These are phyloP conservation scores for Fusarium floridanum DNA, from an alignment of 2,329 filamentous ascomycete species.

Conservation along the genomic window DNA sequence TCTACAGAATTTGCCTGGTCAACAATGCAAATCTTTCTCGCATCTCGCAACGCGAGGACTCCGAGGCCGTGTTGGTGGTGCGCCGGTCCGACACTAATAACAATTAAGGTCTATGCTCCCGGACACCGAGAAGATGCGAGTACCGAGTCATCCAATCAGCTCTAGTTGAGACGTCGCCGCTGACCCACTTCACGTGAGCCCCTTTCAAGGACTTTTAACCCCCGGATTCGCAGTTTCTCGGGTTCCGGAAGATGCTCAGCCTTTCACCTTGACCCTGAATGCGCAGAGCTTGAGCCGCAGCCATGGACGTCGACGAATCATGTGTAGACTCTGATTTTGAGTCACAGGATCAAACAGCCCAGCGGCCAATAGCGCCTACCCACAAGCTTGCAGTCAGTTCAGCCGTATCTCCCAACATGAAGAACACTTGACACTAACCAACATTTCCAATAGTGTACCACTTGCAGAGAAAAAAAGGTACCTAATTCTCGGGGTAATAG, in stretches of 20 bases:
- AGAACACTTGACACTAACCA: background rate
- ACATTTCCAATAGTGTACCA: background rate
- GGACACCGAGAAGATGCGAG: slow-evolving; percentile 6
- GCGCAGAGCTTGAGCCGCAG: background rate
- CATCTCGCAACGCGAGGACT: background rate
- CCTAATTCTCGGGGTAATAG: background rate
- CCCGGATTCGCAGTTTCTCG: slow-evolving; percentile 6
- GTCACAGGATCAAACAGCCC: background rate
- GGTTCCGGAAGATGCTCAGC: background rate
- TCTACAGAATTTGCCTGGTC: background rate
- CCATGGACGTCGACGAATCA: background rate
- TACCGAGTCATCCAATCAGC: background rate
- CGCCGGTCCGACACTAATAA: background rate
- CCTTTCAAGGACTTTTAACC: background rate
- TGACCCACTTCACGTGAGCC: background rate
- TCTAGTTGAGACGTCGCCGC: background rate
- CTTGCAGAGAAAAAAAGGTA: background rate
- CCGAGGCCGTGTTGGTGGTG: background rate
- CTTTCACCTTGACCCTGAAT: background rate
- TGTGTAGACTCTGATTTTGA: background rate
- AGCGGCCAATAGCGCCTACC: background rate
- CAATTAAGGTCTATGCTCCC: background rate
- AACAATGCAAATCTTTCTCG: background rate
- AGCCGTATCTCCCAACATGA: background rate
- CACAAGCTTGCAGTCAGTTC: background rate